phyloP scores from a whole-genome alignment of 2,329 filamentous ascomycete species.

The Sphaerulina vaccinii region DNA sequence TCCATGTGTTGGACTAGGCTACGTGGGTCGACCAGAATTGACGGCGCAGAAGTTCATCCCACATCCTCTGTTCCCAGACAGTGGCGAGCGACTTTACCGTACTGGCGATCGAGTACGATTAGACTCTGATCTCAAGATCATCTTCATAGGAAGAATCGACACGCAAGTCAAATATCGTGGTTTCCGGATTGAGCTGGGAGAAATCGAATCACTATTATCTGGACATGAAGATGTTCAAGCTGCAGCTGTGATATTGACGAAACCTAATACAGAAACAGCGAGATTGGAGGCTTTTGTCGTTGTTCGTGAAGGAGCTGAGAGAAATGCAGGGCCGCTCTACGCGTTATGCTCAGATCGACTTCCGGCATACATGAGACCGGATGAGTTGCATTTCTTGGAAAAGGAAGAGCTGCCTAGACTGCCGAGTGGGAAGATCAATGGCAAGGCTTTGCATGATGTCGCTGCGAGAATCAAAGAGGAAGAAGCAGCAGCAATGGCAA shows the following conservation, averaged over 20 bases:
- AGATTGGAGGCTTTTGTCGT: constrained; percentile 30
- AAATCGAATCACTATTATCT: constrained; percentile 80
- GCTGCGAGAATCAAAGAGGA: constrained; percentile 21
- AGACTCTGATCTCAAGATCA: constrained; percentile 24
- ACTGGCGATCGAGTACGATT: constrained; percentile 27
- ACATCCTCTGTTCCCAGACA: constrained; percentile 22
- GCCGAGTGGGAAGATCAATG: constrained; percentile 31
- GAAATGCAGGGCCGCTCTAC: constrained; percentile 22
- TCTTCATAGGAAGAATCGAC: constrained; percentile 72
- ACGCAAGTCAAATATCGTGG: constrained; percentile 91
- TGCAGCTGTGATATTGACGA: constrained; percentile 29
- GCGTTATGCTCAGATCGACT: constrained; percentile 22
- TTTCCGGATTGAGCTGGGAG: constrained; percentile 87
- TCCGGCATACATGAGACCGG: constrained; percentile 30
- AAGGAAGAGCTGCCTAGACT: constrained; percentile 28
- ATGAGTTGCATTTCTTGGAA: constrained; percentile 26
- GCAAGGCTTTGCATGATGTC: constrained; percentile 27
- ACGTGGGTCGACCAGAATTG: constrained; percentile 25
- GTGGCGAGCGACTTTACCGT: constrained; percentile 23
- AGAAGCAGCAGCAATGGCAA: background rate
- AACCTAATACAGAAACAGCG: constrained; percentile 23
- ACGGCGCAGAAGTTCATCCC: constrained; percentile 29
- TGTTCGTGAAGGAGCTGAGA: constrained; percentile 15
- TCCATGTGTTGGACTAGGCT: constrained; percentile 26
- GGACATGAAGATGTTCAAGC: constrained; percentile 68